Conservation (phyloP, 73 alveolate genomes). For the Paramecium primaurelia region DNA sequence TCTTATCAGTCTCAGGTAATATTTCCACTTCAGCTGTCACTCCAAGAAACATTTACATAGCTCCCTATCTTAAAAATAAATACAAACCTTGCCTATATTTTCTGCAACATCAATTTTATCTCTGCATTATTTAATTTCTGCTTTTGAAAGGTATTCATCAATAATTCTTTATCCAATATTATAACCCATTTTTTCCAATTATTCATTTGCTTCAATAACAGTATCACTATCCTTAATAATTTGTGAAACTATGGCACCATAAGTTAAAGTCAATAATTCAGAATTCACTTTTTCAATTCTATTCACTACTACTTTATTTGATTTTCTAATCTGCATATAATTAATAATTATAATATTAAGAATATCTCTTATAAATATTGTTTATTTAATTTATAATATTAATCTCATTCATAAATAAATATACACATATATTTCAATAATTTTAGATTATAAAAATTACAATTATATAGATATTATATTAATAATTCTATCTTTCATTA, state of each 20-base stretch:
- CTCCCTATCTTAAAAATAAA: not conserved
- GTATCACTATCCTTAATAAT: conserved; percentile 54
- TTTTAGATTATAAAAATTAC: no score
- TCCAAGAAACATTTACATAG: conserved; percentile 56
- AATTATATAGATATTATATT: not conserved
- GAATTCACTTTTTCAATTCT: conserved; percentile 43
- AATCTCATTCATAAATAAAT: not conserved
- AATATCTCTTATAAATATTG: not conserved
- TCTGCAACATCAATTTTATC: conserved; percentile 56
- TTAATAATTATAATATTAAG: not conserved
- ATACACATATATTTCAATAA: not conserved
- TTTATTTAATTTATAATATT: not conserved
- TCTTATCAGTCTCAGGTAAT: conserved; percentile 47
- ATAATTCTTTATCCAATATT: conserved; percentile 56
- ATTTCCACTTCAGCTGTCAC: conserved; percentile 43
- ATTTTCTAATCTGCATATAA: not conserved
- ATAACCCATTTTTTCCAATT: conserved; percentile 59
- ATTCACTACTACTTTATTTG: conserved; percentile 13
- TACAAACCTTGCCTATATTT: conserved; percentile 56
- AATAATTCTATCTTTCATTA: no score
- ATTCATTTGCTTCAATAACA: conserved; percentile 57
- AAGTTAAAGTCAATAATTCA: conserved; percentile 55
- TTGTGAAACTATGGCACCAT: conserved; percentile 57
- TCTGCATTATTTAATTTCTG: conserved; percentile 48
- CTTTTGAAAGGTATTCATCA: conserved; percentile 53